Percentiles rank a stretch among this genome's conserved stretches.
phyloP scores from a whole-genome alignment of 2,329 filamentous ascomycete genomes.

The Tolypocladium tundrense region DNA sequence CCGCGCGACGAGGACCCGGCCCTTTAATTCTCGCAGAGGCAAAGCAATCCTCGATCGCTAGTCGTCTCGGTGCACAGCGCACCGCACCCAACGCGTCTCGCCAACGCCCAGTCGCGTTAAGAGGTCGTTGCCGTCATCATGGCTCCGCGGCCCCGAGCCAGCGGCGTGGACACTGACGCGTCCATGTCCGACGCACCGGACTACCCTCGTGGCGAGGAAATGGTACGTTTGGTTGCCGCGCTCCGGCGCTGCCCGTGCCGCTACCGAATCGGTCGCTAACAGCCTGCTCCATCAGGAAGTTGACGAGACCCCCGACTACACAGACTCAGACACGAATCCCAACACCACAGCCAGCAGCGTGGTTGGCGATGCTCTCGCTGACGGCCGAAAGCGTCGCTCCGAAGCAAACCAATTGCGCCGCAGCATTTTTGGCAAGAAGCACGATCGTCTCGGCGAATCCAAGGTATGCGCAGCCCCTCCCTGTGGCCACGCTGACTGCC shows the following conservation, averaged over 20 bases:
- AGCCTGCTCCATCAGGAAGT: slow-evolving; percentile 34
- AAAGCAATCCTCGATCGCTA: background rate
- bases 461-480: slow-evolving; percentile 50
- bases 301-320: slow-evolving; percentile 56
- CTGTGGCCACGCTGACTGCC: background rate
- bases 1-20: background rate
- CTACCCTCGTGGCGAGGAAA: slow-evolving; percentile 32
- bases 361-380: slow-evolving; percentile 59
- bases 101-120: slow-evolving; percentile 39
- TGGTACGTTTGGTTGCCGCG: slow-evolving; percentile 24
- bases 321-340: slow-evolving; percentile 56
- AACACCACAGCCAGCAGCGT: slow-evolving; percentile 76
- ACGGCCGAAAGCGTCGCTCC: slow-evolving; percentile 76
- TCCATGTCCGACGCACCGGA: slow-evolving; percentile 53
- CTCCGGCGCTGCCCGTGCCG: background rate
- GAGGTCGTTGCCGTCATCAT: slow-evolving; percentile 32
- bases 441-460: slow-evolving; percentile 80
- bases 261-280: background rate
- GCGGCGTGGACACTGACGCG: slow-evolving; percentile 48
- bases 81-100: slow-evolving; percentile 33
- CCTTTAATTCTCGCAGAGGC: background rate
- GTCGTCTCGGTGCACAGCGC: slow-evolving; percentile 1
- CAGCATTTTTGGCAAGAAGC: slow-evolving; percentile 90
- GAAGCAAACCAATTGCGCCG: slow-evolving; percentile 85
- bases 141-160: slow-evolving; percentile 44